phyloP scores from a whole-genome alignment of 257 asterid species.

The Capsicum chinense region DNA sequence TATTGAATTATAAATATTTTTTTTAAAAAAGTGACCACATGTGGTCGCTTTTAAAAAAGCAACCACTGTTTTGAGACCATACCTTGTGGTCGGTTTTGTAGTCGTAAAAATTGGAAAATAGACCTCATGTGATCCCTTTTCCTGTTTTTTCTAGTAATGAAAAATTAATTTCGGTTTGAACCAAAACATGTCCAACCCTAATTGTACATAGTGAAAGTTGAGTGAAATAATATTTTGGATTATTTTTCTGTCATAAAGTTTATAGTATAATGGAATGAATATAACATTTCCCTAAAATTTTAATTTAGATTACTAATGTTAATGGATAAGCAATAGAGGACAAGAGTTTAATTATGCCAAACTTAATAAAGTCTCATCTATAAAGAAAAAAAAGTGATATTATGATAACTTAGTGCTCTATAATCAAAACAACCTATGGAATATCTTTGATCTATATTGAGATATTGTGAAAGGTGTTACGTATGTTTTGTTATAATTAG shows the following conservation, averaged over 20 bases:
- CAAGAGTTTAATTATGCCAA: not conserved
- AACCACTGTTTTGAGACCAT: too few species aligned
- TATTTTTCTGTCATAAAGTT: not conserved
- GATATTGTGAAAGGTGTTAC: not conserved
- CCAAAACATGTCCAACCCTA: too few species aligned
- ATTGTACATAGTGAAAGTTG: not conserved
- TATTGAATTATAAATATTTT: too few species aligned
- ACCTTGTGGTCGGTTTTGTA: too few species aligned
- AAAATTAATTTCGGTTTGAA: too few species aligned
- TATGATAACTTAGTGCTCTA: not conserved
- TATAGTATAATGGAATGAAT: not conserved
- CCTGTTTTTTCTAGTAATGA: too few species aligned
- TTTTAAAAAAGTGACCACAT: too few species aligned
- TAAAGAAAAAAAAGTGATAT: not conserved
- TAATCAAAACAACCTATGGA: not conserved
- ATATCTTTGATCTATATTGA: not conserved
- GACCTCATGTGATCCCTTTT: too few species aligned
- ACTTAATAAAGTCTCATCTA: not conserved
- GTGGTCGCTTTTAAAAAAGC: too few species aligned
- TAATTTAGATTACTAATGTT: not conserved
- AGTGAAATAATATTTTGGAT: not conserved
- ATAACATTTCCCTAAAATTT: not conserved
- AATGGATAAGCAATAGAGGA: conserved; percentile 2
- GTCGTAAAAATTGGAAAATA: too few species aligned
- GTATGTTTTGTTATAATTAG: not conserved